Evolutionary conservation across 2,329 filamentous ascomycete genomes (phyloP), one percentile per base, ranked within the genome.

Genomic region (Orbilia ellipsospora): DNA sequence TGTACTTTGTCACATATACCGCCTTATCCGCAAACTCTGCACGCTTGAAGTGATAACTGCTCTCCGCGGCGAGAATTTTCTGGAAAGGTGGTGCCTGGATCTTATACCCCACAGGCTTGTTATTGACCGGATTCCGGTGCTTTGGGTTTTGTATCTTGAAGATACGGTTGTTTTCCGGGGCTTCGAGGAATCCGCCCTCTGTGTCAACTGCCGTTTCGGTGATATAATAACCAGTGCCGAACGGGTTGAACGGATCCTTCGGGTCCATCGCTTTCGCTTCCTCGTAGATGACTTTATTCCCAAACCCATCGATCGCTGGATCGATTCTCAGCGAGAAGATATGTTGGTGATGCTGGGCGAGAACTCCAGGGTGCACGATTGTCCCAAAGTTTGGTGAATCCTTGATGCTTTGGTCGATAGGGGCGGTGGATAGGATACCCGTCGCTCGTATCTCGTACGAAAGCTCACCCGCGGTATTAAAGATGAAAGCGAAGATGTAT

Each of bases 261-360:
- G 88, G 87, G n/a, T 75, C 72, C 84, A 91, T 88, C 0, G 89
- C 82, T 62, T 88, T 85, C 1, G 86, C 87, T 79, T 89, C 87
- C 68, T 87, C 84, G 79, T 90, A 87, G 67, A 87, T 84, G 28
- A 88, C 81, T 0, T 85, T 83, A 79, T 89, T 88, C 23, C 83
- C 82, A 74, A 85, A 84, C 0, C 88, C 88, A 72, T 87, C 87
- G 57, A 89, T 83, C 77, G 86, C 87, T n/a, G 88, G 88, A 79
- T 90, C 88, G 12, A 90, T 83, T 7, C 88, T 86, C 4, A 90
- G 84, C 2, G 87, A 89, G 83, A 94, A 92, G 81, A 93, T 90
- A 82, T 93, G 91, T 80, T 94, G 91, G 80, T 93, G 91, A 82
- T 91, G 88, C 0, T 85, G 84, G 1, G 89, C 90, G 40, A 92